Base-by-base conservation (phyloP, 495 filamentous ascomycete genomes). In the Aspergillus incahuasiensis region DNA sequence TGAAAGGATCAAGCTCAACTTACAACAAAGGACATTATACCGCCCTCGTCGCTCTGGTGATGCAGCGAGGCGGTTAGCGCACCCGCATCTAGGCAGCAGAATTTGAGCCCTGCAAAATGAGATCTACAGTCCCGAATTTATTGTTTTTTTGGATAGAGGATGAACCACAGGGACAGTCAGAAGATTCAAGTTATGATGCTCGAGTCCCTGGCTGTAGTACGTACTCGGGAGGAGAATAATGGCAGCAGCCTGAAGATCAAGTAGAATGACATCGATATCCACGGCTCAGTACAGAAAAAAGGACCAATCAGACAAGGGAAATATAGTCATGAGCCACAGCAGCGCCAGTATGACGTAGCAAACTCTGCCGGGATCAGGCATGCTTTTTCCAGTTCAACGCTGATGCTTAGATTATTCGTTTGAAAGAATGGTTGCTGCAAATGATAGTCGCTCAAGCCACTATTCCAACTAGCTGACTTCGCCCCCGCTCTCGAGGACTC, bases 271-370 rank as follows among this genome's bases (percentile, higher is more conserved):
- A 35, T 35, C 19, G 38, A 43, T 20, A 52, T 19, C 49, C 49
- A 28, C 35, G 22, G 28, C 35, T n/a, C 12, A 30, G 45, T 30
- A 48, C 12, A 21, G 18, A 19, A 25, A 6, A 22, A 34, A 13
- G n/a, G 11, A 6, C 42, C 55, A 58, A 50, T 49, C 55, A 58
- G 38, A n/a, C 34, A 20, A 11, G 42, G 8, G 7, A 38, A 9
- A 32, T 15, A 51, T 22, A 52, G 44, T 28, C 54, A 49, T 49
- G 45, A 56, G 54, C 54, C 45, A 56, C 46, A 56, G 46, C 32
- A 13, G 40, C 54, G 52, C 34, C 25, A 30, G 47, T 20, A 56
- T 50, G 54, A 56, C 54, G 46, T 56, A 50, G 46, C 16, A 35
- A 16, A 20, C 15, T 38, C 6, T 38, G 52, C 15, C n/a, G 45